These are phyloP conservation scores for Penicillium turbatum DNA, from an alignment of 495 filamentous ascomycete species.

Conservation along the genomic window DNA sequence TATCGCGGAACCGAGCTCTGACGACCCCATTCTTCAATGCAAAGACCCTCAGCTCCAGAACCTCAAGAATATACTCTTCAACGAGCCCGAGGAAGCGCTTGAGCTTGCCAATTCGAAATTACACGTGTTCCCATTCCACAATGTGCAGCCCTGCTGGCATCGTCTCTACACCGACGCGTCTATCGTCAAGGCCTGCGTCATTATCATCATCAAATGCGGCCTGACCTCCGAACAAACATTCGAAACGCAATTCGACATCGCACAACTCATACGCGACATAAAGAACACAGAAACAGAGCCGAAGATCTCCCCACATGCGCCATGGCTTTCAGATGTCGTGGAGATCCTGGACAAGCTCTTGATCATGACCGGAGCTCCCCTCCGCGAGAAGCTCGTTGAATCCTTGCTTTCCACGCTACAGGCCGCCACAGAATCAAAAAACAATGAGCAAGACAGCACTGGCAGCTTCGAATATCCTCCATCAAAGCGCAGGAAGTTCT, in stretches of 20 bases:
- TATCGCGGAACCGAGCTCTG: conserved; percentile 25
- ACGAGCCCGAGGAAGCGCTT: conserved; percentile 35
- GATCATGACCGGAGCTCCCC: conserved; percentile 73
- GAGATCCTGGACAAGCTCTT: conserved; percentile 69
- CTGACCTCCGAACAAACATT: conserved; percentile 4
- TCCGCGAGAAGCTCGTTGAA: conserved; percentile 60
- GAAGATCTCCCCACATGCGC: conserved; percentile 14
- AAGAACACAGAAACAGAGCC: not conserved
- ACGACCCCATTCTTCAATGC: conserved; percentile 46
- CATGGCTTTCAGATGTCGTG: conserved; percentile 48
- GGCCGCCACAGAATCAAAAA: conserved; percentile 14
- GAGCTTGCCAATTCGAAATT: conserved; percentile 56
- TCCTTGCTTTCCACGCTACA: conserved; percentile 30
- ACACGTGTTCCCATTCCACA: conserved; percentile 69
- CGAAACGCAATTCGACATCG: conserved; percentile 4
- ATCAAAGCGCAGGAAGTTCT: conserved; percentile 34
- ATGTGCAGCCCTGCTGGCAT: conserved; percentile 72
- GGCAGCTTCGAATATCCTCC: not conserved
- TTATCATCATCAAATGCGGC: conserved; percentile 28
- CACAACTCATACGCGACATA: conserved; percentile 16
- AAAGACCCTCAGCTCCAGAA: conserved; percentile 4
- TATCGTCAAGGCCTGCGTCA: conserved; percentile 55
- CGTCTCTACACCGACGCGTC: conserved; percentile 74
- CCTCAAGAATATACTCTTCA: conserved; percentile 26
- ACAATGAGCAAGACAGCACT: not conserved